Evolutionary conservation across 768 basidiomycete species (phyloP).

Genomic region (Clavulina sp.): DNA sequence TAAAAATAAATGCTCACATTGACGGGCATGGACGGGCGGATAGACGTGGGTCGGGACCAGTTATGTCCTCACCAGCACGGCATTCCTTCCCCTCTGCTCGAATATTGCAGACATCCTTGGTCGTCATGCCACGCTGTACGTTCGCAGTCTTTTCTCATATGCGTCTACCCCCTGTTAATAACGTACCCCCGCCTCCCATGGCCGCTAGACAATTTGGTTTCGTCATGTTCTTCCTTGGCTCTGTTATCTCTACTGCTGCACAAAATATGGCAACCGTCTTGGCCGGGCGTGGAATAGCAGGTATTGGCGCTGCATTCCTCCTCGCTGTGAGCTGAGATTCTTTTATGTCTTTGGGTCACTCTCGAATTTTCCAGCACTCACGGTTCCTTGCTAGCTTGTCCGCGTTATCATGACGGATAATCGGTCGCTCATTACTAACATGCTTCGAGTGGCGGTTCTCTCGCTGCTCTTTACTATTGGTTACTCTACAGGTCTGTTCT

Average conservation of each 20-base stretch:
- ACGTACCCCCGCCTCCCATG: background rate
- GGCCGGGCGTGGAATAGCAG: slow-evolving; percentile 24
- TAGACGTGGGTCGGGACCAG: slow-evolving; percentile 30
- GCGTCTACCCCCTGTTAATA: background rate
- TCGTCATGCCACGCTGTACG: slow-evolving; percentile 26
- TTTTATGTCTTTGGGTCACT: too few species aligned
- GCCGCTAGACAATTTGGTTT: slow-evolving; percentile 22
- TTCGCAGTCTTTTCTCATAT: background rate
- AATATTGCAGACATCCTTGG: slow-evolving; percentile 34
- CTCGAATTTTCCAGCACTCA: background rate
- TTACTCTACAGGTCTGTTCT: slow-evolving; percentile 12
- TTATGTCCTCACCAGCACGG: slow-evolving; percentile 34
- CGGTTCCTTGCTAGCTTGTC: slow-evolving; percentile 11
- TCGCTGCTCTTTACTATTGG: slow-evolving; percentile 29
- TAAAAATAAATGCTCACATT: background rate
- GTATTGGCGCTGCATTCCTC: slow-evolving; percentile 13
- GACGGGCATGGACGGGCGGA: background rate
- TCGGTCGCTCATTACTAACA: slow-evolving; percentile 25
- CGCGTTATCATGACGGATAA: slow-evolving; percentile 31
- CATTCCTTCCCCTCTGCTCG: slow-evolving; percentile 35
- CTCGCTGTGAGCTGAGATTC: slow-evolving; percentile 6
- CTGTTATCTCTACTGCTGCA: slow-evolving; percentile 31
- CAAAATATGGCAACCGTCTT: slow-evolving; percentile 30
- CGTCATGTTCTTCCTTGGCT: slow-evolving; percentile 29
- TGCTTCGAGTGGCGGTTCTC: slow-evolving; percentile 24